Evolutionary conservation across 2,329 filamentous ascomycete species (phyloP), one percentile per base, ranked within the genome.

Genomic region (Pseudocercospora vitis): DNA sequence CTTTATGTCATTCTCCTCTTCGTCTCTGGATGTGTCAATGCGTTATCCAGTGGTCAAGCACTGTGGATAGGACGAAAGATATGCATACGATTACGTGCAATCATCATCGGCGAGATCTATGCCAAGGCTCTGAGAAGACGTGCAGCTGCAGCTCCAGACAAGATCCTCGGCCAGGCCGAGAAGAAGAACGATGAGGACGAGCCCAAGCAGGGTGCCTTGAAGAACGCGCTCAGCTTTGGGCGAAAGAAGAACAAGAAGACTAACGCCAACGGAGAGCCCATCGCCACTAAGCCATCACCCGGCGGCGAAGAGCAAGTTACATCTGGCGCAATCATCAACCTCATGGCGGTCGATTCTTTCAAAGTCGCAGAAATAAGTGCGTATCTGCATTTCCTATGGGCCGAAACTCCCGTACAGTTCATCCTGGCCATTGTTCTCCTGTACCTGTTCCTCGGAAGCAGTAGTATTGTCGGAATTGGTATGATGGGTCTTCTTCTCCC

Each of bases 291-390:
- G 65, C 57, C 66, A 0, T 63, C 65, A 11, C 42, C 19, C 5
- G 54, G 52, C 8, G 44, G 51, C 3, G 69, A 70, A 12, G 62
- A 70, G 57, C 90, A 95, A 74, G 92, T 91, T 32, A 96, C 94
- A 57, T 81, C 95, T 47, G 94, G 95, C 58, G 95, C 94, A n/a
- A 96, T 99, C 66, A 99, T 99, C 76, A 99, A 97, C 71, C 78
- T 99, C 61, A 99, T 99, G 94, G 95, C 94, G 8, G 95, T 99
- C 33, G 95, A 99, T 76, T 96, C 92, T 44, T 97, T 97, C 83
- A 99, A 99, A 75, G 90, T 99, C 51, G 88, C 89, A 58, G 94
- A 99, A 69, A 86, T 96, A 55, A 94, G 90, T 31, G 88, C 92
- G 0, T 99, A 99, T 70, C 77, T 99, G 26, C 94, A 99, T 73